Conservation (phyloP, 495 filamentous ascomycete genomes). For the Penicillium parvum region DNA sequence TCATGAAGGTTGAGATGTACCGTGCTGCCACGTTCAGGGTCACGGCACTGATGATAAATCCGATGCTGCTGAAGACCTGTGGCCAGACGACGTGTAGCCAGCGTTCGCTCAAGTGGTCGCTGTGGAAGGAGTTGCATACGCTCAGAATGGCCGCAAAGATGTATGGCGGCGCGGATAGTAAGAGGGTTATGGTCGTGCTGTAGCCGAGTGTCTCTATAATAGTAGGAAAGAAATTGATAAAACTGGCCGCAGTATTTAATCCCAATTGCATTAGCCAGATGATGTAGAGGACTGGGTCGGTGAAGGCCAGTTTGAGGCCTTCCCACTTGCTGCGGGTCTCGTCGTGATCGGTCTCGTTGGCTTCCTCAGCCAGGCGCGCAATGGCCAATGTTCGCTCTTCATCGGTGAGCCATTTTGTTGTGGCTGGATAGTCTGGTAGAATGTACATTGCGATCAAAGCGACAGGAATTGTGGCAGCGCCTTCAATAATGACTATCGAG, state of each 20-base stretch:
- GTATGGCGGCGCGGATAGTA: slow-evolving; percentile 75
- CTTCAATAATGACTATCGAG: slow-evolving; percentile 27
- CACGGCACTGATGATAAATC: slow-evolving; percentile 69
- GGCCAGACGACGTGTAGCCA: slow-evolving; percentile 70
- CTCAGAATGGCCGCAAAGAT: slow-evolving; percentile 67
- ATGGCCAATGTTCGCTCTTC: slow-evolving; percentile 37
- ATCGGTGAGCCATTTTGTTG: slow-evolving; percentile 31
- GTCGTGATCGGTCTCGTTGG: slow-evolving; percentile 35
- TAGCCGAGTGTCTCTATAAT: slow-evolving; percentile 72
- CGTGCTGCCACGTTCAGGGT: slow-evolving; percentile 61
- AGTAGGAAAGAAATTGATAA: slow-evolving; percentile 55
- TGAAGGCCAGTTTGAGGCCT: slow-evolving; percentile 39
- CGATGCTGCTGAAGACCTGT: slow-evolving; percentile 60
- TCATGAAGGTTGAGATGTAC: slow-evolving; percentile 78
- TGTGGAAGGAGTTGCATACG: slow-evolving; percentile 69
- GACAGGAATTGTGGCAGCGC: slow-evolving; percentile 24
- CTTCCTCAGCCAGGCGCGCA: slow-evolving; percentile 32
- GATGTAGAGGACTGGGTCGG: slow-evolving; percentile 37
- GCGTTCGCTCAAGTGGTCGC: slow-evolving; percentile 69
- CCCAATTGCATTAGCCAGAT: slow-evolving; percentile 36
- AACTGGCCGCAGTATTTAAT: slow-evolving; percentile 34
- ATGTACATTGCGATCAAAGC: slow-evolving; percentile 26
- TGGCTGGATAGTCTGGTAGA: slow-evolving; percentile 37
- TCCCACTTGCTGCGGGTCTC: slow-evolving; percentile 28
- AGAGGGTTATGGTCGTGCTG: slow-evolving; percentile 59